A percentile compares a stretch with the other conserved stretches of the same genome.
These are phyloP conservation scores for Fusarium brevicatenulatum DNA, from an alignment of 2,329 filamentous ascomycete species.

Conservation along the genomic window DNA sequence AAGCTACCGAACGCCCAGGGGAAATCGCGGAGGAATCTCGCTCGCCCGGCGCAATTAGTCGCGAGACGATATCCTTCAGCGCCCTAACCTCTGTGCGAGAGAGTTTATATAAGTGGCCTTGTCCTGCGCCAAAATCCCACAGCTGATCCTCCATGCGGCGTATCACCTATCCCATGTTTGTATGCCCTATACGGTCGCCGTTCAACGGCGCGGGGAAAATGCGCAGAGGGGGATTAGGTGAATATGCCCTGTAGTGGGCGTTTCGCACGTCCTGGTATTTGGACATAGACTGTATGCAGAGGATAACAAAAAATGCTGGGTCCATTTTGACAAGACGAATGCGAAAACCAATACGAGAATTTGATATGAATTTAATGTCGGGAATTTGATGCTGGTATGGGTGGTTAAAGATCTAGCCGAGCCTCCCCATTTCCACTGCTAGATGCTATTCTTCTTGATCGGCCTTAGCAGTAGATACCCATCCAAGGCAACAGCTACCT, in stretches of 20 bases:
- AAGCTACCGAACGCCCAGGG: too few relatives aligned
- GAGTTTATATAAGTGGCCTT: neutral
- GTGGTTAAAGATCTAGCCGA: too few relatives aligned
- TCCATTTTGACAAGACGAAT: neutral
- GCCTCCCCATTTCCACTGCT: too few relatives aligned
- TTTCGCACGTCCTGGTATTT: neutral
- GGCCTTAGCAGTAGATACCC: neutral
- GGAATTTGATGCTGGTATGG: too few relatives aligned
- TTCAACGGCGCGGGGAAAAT: neutral
- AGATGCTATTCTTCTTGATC: too few relatives aligned
- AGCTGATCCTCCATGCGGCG: neutral
- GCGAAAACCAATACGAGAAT: too few relatives aligned
- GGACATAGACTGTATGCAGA: neutral
- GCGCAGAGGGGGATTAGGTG: too few relatives aligned
- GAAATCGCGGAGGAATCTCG: too few relatives aligned
- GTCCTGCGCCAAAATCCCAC: neutral
- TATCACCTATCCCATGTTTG: too few relatives aligned
- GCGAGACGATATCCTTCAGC: neutral
- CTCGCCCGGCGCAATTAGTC: neutral
- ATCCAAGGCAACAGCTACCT: neutral
- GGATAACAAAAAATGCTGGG: neutral
- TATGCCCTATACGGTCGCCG: neutral
- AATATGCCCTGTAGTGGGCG: too few relatives aligned
- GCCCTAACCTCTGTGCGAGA: neutral
- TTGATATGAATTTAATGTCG: fast-evolving